Conservation (phyloP, 208 protist genomes). For the Acanthamoeba castellanii region DNA sequence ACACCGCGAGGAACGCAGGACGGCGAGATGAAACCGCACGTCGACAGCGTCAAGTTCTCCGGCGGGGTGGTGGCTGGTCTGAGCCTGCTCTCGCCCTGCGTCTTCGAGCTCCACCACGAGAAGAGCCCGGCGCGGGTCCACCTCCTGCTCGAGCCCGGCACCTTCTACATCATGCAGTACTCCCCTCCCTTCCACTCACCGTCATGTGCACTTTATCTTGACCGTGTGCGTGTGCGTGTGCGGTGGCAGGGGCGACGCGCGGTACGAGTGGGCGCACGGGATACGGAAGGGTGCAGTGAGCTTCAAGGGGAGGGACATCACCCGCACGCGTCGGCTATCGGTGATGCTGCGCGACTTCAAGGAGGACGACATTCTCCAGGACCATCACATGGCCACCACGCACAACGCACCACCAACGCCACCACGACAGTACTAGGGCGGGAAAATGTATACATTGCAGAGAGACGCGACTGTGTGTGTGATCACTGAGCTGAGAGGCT, state of each 20-base stretch:
- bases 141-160: conserved; percentile 46
- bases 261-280: conserved; percentile 73
- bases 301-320: conserved; percentile 55
- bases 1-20: background rate
- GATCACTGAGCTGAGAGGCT: background rate
- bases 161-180: conserved; percentile 71
- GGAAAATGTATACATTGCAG: background rate
- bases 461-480: too few relatives aligned
- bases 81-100: conserved; percentile 59
- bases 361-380: conserved; percentile 23
- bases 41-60: conserved; percentile 74
- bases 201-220: background rate
- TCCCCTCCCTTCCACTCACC: background rate
- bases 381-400: background rate
- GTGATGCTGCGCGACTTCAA: conserved; percentile 69
- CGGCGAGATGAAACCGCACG: conserved; percentile 63
- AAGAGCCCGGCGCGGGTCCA: conserved; percentile 39
- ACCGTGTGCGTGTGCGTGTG: background rate
- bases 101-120: conserved; percentile 61
- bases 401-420: background rate
- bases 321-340: conserved; percentile 43
- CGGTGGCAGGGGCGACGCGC: background rate
- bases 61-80: conserved; percentile 57
- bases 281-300: background rate
- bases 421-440: background rate